A percentile compares a stretch with the other conserved stretches of the same genome.
Conservation (phyloP, 805 yeast genomes). For the Myxozyma geophila region DNA sequence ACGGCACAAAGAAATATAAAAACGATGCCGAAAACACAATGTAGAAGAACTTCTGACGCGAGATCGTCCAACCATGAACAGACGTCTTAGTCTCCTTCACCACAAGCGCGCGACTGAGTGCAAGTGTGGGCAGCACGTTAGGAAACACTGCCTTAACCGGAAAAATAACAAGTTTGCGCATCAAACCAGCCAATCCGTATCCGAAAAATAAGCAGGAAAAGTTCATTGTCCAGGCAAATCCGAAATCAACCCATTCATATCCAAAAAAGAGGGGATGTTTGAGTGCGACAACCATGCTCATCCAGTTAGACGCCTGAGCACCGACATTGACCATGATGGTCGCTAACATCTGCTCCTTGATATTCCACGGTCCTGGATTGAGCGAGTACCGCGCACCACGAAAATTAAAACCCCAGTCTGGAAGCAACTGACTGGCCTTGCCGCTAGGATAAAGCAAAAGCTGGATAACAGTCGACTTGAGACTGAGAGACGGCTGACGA, state of each 20-base stretch:
- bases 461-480: conserved; percentile 65
- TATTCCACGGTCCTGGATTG: conserved; percentile 65
- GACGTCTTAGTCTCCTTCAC: conserved; percentile 49
- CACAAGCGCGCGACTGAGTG: conserved; percentile 56
- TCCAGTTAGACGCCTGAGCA: conserved; percentile 30
- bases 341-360: conserved; percentile 65
- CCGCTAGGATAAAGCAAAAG: conserved; percentile 69
- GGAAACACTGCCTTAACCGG: conserved; percentile 62
- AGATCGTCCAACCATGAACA: conserved; percentile 64
- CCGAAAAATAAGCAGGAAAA: conserved; percentile 66
- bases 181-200: conserved; percentile 67
- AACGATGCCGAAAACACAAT: conserved; percentile 51
- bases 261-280: conserved; percentile 19
- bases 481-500: conserved; percentile 60
- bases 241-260: conserved; percentile 47
- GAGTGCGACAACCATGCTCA: conserved; percentile 21
- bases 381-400: conserved; percentile 49
- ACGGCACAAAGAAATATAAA: conserved; percentile 66
- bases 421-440: conserved; percentile 37
- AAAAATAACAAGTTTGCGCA: conserved; percentile 56
- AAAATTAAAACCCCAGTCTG: conserved; percentile 33
- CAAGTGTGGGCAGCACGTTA: conserved; percentile 53
- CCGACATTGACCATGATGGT: conserved; percentile 47
- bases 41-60: conserved; percentile 56
- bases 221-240: conserved; percentile 58